Base-by-base conservation (phyloP, 345 rosid species). In the Atalantia buxifolia region DNA sequence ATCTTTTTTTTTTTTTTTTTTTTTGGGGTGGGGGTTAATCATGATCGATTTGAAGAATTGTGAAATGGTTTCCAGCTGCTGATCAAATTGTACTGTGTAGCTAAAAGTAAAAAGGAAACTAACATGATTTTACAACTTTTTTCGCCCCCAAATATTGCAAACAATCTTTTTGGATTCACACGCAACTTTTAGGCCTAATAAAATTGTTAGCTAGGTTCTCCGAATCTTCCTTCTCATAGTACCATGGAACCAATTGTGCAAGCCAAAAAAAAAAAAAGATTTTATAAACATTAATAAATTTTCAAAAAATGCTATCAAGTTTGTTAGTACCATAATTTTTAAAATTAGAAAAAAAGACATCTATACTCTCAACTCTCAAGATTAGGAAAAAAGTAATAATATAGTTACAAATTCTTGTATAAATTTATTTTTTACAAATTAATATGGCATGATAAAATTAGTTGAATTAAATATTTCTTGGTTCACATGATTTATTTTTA, bases 341-440 rank as follows among this genome's bases (percentile, higher is more conserved):
- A 10, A 45, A 45, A 45, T 12, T 12, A 12, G 0, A 38, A 38
- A 38, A 38, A 38, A 38, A 8, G 38, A 0, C 0, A 36, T 6
- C 0, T 36, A 36, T 0, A 36, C 40, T 7, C 42, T 38, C 0
- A 38, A 36, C 40, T 7, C 42, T 38, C 0, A 38, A 38, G 0
- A 0, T 1, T n/a, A n/a, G n/a, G n/a, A n/a, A n/a, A n/a, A n/a
- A n/a, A n/a, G n/a, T n/a, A n/a, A n/a, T n/a, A n/a, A n/a, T n/a
- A n/a, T n/a, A n/a, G n/a, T n/a, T n/a, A n/a, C n/a, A n/a, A n/a
- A n/a, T n/a, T n/a, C n/a, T n/a, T n/a, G n/a, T n/a, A n/a, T n/a
- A n/a, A n/a, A n/a, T n/a, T n/a, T n/a, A n/a, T n/a, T n/a, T n/a
- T n/a, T n/a, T n/a, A n/a, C n/a, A n/a, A n/a, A n/a, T n/a, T n/a